These are phyloP conservation scores for Boletus sp. DNA, from an alignment of 768 basidiomycete species.

Conservation along the genomic window DNA sequence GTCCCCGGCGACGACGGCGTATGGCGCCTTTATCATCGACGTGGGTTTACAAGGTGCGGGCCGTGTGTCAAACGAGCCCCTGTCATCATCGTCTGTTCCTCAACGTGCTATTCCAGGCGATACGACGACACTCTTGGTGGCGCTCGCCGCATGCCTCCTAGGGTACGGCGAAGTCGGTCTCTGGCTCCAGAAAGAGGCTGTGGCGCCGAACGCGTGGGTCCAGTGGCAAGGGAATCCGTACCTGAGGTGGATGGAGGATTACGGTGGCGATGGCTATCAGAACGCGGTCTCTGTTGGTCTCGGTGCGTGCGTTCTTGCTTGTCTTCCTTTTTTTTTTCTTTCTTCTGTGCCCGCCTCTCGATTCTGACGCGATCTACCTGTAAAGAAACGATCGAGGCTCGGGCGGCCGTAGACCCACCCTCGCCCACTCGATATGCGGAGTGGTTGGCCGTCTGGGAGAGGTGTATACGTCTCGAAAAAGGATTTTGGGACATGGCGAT, in stretches of 20 bases:
- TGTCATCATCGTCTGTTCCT: background rate
- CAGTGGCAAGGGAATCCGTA: conserved; percentile 71
- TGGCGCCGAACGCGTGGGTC: conserved; percentile 48
- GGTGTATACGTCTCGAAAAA: conserved; percentile 74
- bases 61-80: background rate
- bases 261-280: conserved; percentile 70
- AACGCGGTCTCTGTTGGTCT: conserved; percentile 69
- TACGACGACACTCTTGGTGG: conserved; percentile 68
- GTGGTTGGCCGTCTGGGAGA: conserved; percentile 72
- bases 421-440: conserved; percentile 57
- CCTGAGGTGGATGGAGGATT: conserved; percentile 74
- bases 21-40: conserved; percentile 85
- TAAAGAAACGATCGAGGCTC: conserved; percentile 71
- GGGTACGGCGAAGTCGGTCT: conserved; percentile 93
- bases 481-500: conserved; percentile 85
- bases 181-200: conserved; percentile 66
- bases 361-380: background rate
- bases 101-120: conserved; percentile 50
- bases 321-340: background rate
- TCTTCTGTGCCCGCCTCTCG: background rate
- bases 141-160: conserved; percentile 79
- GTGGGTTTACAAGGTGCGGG: conserved; percentile 51
- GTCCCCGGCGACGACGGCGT: conserved; percentile 73
- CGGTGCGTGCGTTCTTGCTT: conserved; percentile 45
- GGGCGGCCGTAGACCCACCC: conserved; percentile 61